Percentiles rank a stretch among this genome's conserved stretches.
phyloP scores from a whole-genome alignment of 331 rosid genomes.

The Phaseolus coccineus region DNA sequence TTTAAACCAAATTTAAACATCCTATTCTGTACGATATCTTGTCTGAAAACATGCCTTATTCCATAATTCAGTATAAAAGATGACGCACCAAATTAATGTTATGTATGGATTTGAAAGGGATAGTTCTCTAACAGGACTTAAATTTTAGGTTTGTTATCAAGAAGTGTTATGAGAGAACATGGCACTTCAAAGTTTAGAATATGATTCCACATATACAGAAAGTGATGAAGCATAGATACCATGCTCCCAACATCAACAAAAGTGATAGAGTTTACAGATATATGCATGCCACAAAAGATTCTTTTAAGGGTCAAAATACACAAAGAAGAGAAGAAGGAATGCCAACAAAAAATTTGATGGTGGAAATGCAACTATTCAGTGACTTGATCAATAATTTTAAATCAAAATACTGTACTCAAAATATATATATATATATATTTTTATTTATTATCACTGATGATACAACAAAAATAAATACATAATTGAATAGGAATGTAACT shows the following conservation, averaged over 20 bases:
- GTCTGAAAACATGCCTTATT: background rate
- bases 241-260: slow-evolving; percentile 4
- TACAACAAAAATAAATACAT: no score
- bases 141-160: background rate
- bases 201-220: background rate
- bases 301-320: background rate
- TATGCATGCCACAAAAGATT: background rate
- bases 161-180: background rate
- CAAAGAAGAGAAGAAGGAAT: background rate
- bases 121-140: background rate
- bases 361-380: background rate
- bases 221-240: background rate
- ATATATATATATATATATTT: no score
- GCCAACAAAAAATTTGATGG: background rate
- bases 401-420: no score
- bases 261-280: background rate
- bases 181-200: background rate
- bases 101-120: slow-evolving; percentile 9
- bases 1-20: background rate
- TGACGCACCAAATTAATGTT: background rate
- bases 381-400: no score
- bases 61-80: background rate
- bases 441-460: no score
- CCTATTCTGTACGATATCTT: background rate
- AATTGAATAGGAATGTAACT: no score